Conservation (phyloP, 1,139 yeast species). For the Suhomyces maxii region DNA sequence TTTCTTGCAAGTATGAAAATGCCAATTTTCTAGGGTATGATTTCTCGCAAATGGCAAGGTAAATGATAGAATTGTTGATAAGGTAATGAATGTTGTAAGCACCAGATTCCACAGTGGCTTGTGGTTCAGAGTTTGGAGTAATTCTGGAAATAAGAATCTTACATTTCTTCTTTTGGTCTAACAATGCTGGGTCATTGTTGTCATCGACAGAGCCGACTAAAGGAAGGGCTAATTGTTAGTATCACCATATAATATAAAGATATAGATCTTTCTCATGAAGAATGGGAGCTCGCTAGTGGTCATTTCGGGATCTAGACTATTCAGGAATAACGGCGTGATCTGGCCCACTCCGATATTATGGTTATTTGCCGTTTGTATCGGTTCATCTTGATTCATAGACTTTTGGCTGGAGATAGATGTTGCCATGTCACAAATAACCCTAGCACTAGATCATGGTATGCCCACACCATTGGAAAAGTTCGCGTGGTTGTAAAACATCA, state of each 20-base stretch:
- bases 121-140: constrained; percentile 77
- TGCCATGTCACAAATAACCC: too few relatives aligned
- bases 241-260: background rate
- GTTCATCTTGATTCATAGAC: too few relatives aligned
- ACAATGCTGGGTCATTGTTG: constrained; percentile 53
- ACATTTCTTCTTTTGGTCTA: constrained; percentile 82
- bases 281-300: too few relatives aligned
- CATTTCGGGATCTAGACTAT: too few relatives aligned
- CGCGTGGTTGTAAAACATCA: too few relatives aligned
- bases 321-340: too few relatives aligned
- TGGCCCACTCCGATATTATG: too few relatives aligned
- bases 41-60: constrained; percentile 72
- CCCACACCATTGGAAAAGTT: too few relatives aligned
- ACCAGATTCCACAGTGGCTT: constrained; percentile 85
- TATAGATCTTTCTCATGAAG: too few relatives aligned
- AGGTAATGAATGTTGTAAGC: constrained; percentile 75
- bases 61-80: constrained; percentile 62
- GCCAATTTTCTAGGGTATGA: constrained; percentile 88
- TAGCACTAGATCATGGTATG: too few relatives aligned
- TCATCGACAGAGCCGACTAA: constrained; percentile 93
- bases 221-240: constrained; percentile 63
- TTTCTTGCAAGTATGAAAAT: constrained; percentile 80
- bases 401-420: too few relatives aligned
- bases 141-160: constrained; percentile 76
- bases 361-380: too few relatives aligned